Percentiles rank a stretch among this genome's conserved stretches.
These are phyloP conservation scores for Elongisporangium prolatum DNA, from an alignment of 352 stramenopile genomes.

Conservation along the genomic window DNA sequence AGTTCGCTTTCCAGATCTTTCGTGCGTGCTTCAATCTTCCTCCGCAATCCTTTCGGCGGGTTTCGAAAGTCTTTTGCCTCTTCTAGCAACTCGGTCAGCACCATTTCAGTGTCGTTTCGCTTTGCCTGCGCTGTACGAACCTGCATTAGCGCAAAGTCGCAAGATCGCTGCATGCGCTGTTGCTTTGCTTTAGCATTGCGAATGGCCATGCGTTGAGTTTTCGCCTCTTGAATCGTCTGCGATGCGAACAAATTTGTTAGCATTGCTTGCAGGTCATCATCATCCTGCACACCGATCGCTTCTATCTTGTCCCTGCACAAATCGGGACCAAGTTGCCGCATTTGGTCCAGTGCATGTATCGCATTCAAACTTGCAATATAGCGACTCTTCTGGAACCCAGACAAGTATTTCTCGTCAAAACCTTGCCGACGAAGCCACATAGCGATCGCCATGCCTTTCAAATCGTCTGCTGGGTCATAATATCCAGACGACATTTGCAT, in stretches of 20 bases:
- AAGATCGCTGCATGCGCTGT: slow-evolving; percentile 27
- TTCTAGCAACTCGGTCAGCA: slow-evolving; percentile 32
- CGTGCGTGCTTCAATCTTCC: slow-evolving; percentile 22
- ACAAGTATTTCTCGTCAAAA: slow-evolving; percentile 37
- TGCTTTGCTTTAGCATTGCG: slow-evolving; percentile 14
- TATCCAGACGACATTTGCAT: slow-evolving; percentile 15
- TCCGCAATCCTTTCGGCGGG: slow-evolving; percentile 43
- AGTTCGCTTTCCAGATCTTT: slow-evolving; percentile 27
- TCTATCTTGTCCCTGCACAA: slow-evolving; percentile 24
- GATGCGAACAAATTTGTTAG: slow-evolving; percentile 48
- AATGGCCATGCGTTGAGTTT: neutral
- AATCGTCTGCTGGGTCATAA: slow-evolving; percentile 57
- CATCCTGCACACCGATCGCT: slow-evolving; percentile 30
- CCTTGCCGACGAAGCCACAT: slow-evolving; percentile 61
- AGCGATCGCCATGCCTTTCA: slow-evolving; percentile 40
- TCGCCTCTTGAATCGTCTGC: slow-evolving; percentile 20
- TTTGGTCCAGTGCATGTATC: slow-evolving; percentile 9
- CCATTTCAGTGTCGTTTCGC: slow-evolving; percentile 15
- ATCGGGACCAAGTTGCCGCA: slow-evolving; percentile 19
- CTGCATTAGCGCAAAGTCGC: slow-evolving; percentile 30
- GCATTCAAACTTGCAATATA: slow-evolving; percentile 7
- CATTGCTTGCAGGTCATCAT: slow-evolving; percentile 41
- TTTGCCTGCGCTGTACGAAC: slow-evolving; percentile 17
- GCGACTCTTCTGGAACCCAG: slow-evolving; percentile 36
- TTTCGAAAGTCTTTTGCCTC: slow-evolving; percentile 63